A percentile compares a stretch with the other conserved stretches of the same genome.
phyloP scores from a whole-genome alignment of 164 flowering plant species.

The Chloranthus sessilifolius region DNA sequence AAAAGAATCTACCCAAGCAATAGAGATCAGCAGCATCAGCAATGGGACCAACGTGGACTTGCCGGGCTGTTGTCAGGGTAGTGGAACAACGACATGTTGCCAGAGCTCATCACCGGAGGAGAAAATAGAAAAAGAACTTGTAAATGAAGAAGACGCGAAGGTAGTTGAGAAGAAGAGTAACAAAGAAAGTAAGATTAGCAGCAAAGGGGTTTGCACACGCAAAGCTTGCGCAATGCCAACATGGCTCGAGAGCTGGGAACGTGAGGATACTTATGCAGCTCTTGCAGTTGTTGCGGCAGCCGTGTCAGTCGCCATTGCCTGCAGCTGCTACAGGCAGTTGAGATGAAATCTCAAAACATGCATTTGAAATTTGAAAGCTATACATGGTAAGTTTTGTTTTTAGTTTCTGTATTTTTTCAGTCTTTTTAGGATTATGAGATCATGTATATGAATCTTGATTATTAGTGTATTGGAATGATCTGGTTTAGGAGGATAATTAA shows the following conservation, averaged over 20 bases:
- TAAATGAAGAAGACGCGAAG: constrained; percentile 14
- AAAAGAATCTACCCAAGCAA: constrained; percentile 20
- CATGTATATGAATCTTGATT: too few relatives aligned
- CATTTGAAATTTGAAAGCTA: not conserved
- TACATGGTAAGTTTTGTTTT: not conserved
- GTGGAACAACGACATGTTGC: constrained; percentile 52
- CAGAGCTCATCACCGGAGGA: constrained; percentile 29
- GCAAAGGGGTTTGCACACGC: constrained; percentile 30
- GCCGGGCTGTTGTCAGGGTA: constrained; percentile 53
- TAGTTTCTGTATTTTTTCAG: not conserved
- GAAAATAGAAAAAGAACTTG: constrained; percentile 9
- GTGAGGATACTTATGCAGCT: constrained; percentile 86
- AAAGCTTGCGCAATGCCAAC: constrained; percentile 60
- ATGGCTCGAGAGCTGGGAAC: constrained; percentile 88
- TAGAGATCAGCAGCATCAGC: constrained; percentile 4
- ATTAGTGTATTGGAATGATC: too few relatives aligned
- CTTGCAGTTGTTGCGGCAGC: constrained; percentile 75
- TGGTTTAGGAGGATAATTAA: too few relatives aligned
- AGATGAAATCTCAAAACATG: constrained; percentile 12
- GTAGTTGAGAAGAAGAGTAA: constrained; percentile 11
- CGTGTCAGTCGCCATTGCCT: constrained; percentile 66
- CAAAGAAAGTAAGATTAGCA: constrained; percentile 25
- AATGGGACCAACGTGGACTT: constrained; percentile 28
- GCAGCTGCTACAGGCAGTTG: constrained; percentile 59
- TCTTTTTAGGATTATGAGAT: too few relatives aligned